Evolutionary conservation across 1,284 basidiomycete genomes (phyloP), one percentile per base, ranked within the genome.

Genomic region (Ceratobasidium sp.): DNA sequence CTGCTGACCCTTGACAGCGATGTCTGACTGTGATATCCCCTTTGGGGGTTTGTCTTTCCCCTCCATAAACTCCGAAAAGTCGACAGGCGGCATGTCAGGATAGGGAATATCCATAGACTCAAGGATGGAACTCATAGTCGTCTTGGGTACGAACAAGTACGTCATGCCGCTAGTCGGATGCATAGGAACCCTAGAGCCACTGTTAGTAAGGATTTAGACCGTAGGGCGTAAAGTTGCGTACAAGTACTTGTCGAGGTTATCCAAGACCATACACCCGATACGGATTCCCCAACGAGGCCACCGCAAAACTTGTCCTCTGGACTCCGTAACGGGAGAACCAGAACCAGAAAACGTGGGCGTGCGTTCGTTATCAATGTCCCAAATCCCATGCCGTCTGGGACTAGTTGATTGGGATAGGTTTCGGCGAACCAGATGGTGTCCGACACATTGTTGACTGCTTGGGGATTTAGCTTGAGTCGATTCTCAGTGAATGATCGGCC

Each of bases 211-310:
- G 6, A 4, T n/a, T n/a, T 5, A 14, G 18, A 6, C 2, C 32
- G 28, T 9, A 59, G 12, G 28, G 16, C 28, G 36, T n/a, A 32
- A 46, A 18, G 2, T 43, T 46, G 14, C 67, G 34, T 18, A 71
- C 67, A 71, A 32, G 30, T 71, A 71, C 32, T 52, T 58, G 18
- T 52, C 45, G 18, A 71, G 45, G 4, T 50, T 23, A 14, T 71
- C 57, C 43, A 59, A 14, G 21, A 34, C 16, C 18, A 30, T 43
- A 46, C 67, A 71, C 21, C 55, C 67, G 8, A 59, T 23, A 18
- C 67, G 67, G 16, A 71, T 71, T 1, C 67, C 67, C 67, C 67
- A 71, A 26, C 45, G 43, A 1, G 55, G 55, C 67, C 55, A 71
- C 18, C 67, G 59, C 53, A 71, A 28, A 32, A 71, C 39, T n/a